Conservation (phyloP, 352 stramenopile genomes). For the Globisporangium alternatum region DNA sequence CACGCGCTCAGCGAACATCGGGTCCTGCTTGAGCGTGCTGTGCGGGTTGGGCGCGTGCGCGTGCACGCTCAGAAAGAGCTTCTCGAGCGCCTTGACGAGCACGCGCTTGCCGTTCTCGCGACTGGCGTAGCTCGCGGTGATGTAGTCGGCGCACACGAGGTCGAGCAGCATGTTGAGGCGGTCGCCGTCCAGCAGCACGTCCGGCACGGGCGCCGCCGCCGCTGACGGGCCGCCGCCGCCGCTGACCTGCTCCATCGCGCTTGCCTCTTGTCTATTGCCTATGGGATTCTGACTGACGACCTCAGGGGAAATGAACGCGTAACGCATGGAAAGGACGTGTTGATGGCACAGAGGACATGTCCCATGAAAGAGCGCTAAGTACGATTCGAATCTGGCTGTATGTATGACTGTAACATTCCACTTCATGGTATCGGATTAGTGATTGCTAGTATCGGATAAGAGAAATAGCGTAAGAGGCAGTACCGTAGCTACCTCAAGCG, state of each 20-base stretch:
- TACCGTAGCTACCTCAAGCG: too few species aligned
- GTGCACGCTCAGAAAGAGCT: constrained; percentile 77
- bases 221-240: too few species aligned
- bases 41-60: constrained; percentile 18
- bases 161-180: constrained; percentile 84
- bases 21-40: constrained; percentile 25
- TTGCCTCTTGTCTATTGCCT: too few species aligned
- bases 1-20: constrained; percentile 45
- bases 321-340: neutral
- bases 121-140: constrained; percentile 83
- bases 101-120: constrained; percentile 82
- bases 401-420: too few species aligned
- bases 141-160: constrained; percentile 83
- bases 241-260: neutral
- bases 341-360: neutral
- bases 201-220: constrained; percentile 23
- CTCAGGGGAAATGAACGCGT: neutral
- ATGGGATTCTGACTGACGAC: neutral
- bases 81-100: constrained; percentile 72
- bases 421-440: too few species aligned
- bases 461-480: too few species aligned
- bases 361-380: too few species aligned
- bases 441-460: too few species aligned
- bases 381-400: too few species aligned
- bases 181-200: constrained; percentile 72